Base-by-base conservation (phyloP, 208 protist genomes). In the Phytomonas sp. region DNA sequence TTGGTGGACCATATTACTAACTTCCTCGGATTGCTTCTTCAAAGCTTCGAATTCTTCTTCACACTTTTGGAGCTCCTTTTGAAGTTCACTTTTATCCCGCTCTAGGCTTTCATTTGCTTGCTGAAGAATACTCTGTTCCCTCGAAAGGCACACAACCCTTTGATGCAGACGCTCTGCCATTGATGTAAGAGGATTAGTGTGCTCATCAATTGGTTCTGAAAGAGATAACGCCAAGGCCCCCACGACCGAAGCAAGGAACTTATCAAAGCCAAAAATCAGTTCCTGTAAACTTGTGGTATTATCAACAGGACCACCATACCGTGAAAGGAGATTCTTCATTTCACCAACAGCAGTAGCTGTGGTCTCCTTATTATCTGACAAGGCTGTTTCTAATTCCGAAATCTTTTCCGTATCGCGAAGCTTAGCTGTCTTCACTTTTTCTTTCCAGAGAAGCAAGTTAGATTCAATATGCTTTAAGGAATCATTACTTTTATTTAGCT, bases 371-470 rank as follows among this genome's bases (percentile, higher is more conserved):
- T 20, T 46, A 2, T 46, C 40, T 15, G 40, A 46, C 1, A 46
- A 8, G 40, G 40, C 31, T 17, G 31, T 3, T 63, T 63, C 31
- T 63, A 63, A 37, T 17, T 1, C 15, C 13, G 11, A 9, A 20
- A 63, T 84, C 0, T 61, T 63, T 67, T 83, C 71, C 3, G 32
- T 60, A 62, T 93, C 88, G 0, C 66, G 51, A 0, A 78, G 33
- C 56, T 93, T 93, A 0, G 74, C 72, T 0, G 71, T 67, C 36
- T 83, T 79, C 33, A 89, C 82, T 71, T 88, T 93, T 46, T 91
- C 83, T 75, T 88, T 91, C 85, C 88, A 93, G 0, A 3, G 61
- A 30, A 29, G 37, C 28, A 37, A 59, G 36, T 63, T 8, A 20
- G 28, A 32, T 29, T 74, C 64, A 23, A 74, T 34, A 31, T 70